These are phyloP conservation scores for Fraxinus sp. DNA, from an alignment of 305 asterid species.

Conservation along the genomic window DNA sequence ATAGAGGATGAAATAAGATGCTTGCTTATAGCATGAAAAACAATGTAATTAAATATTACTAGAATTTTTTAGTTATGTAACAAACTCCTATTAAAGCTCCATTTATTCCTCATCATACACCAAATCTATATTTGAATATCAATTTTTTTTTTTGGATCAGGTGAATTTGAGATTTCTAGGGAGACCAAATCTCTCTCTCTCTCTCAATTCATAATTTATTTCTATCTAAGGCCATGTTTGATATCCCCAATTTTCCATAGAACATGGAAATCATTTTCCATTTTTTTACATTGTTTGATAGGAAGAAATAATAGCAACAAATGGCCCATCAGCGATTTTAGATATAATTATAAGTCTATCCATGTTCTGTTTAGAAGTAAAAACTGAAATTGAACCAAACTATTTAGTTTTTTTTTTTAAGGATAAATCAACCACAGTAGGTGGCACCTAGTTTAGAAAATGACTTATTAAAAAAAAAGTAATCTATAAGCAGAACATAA, in stretches of 20 bases:
- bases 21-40: background rate
- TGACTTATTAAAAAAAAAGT: background rate
- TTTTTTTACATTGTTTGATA: too few relatives aligned
- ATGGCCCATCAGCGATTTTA: background rate
- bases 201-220: background rate
- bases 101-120: background rate
- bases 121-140: background rate
- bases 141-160: background rate
- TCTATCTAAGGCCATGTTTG: too few relatives aligned
- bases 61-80: background rate
- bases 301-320: background rate
- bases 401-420: background rate
- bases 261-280: too few relatives aligned
- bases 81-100: conserved; percentile 24
- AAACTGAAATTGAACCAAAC: background rate
- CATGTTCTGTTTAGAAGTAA: too few relatives aligned
- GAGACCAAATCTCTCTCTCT: background rate
- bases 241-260: too few relatives aligned
- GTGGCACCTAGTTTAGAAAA: background rate
- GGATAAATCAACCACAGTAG: background rate
- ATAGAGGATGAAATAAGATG: background rate
- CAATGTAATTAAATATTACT: background rate
- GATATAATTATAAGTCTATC: background rate
- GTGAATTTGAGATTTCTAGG: background rate
- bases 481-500: background rate